Evolutionary conservation across 73 alveolate genomes (phyloP).

Genomic region (Tetrahymena thermophila): DNA sequence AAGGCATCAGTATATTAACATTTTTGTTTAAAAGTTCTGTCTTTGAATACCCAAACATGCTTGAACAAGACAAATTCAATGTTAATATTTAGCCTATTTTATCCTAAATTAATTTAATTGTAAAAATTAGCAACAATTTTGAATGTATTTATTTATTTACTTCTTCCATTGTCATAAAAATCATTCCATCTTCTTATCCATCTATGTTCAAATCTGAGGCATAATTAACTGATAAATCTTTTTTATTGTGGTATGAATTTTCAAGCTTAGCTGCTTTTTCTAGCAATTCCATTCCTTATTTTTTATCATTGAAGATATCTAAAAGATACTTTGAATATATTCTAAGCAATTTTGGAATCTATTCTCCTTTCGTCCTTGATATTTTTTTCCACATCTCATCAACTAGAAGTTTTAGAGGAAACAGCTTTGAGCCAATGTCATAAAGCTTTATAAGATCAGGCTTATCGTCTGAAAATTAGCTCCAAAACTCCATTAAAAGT

Average conservation of each 20-base stretch:
- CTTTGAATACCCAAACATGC: constrained; percentile 25
- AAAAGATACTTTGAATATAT: constrained; percentile 33
- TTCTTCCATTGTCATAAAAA: constrained; percentile 32
- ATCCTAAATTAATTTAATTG: background rate
- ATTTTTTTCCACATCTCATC: constrained; percentile 37
- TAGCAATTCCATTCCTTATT: constrained; percentile 14
- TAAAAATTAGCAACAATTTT: background rate
- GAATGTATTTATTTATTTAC: background rate
- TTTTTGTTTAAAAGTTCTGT: constrained; percentile 29
- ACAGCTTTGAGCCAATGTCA: constrained; percentile 37
- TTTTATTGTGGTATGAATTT: constrained; percentile 10
- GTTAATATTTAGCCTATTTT: constrained; percentile 27
- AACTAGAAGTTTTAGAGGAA: constrained; percentile 26
- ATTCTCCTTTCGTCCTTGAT: constrained; percentile 17
- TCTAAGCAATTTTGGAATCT: constrained; percentile 26
- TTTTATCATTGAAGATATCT: constrained; percentile 37
- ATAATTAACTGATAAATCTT: constrained; percentile 16
- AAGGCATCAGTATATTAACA: constrained; percentile 27
- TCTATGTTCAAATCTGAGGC: constrained; percentile 32
- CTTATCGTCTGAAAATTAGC: constrained; percentile 35
- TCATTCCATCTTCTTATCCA: constrained; percentile 46
- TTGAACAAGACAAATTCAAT: constrained; percentile 18
- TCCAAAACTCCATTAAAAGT: constrained; percentile 42
- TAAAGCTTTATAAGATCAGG: constrained; percentile 33
- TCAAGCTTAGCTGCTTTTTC: constrained; percentile 32